Evolutionary conservation across 2,329 filamentous ascomycete genomes (phyloP).

Genomic region (Xylariomycetidae sp.): DNA sequence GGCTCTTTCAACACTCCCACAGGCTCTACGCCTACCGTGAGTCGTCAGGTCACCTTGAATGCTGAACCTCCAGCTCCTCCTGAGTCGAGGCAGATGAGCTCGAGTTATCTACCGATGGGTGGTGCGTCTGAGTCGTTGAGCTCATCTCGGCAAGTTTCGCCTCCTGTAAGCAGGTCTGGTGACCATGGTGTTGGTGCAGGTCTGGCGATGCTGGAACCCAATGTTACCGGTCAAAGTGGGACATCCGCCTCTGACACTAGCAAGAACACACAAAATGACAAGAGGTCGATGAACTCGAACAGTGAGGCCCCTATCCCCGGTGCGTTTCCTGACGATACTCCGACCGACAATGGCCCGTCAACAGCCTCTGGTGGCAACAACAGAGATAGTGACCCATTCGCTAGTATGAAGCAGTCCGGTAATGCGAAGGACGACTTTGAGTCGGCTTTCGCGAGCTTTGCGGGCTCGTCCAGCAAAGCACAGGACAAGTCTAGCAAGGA

Average conservation of each 20-base stretch:
- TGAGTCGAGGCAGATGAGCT: conserved; percentile 72
- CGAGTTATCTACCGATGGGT: conserved; percentile 68
- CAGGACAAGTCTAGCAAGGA: conserved; percentile 39
- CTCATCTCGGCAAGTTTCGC: conserved; percentile 74
- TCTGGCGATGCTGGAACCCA: conserved; percentile 34
- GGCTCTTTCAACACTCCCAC: conserved; percentile 50
- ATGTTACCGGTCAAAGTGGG: conserved; percentile 30
- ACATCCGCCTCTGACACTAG: conserved; percentile 29
- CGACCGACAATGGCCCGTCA: conserved; percentile 19
- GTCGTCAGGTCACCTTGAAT: conserved; percentile 55
- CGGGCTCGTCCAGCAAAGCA: conserved; percentile 44
- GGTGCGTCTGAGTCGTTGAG: conserved; percentile 63
- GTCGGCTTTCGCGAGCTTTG: conserved; percentile 76
- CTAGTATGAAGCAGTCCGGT: conserved; percentile 43
- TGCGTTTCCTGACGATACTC: conserved; percentile 45
- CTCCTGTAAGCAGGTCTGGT: conserved; percentile 61
- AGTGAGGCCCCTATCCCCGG: conserved; percentile 39
- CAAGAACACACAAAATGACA: conserved; percentile 13
- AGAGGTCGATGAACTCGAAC: no score
- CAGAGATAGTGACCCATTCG: conserved; percentile 46
- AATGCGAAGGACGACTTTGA: conserved; percentile 80
- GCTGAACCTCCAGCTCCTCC: conserved; percentile 61
- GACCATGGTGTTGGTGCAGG: conserved; percentile 26
- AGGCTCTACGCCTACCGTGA: conserved; percentile 58
- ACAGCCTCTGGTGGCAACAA: conserved; percentile 22